These are phyloP conservation scores for Colletotrichum sp. DNA, from an alignment of 2,329 filamentous ascomycete genomes.

Conservation along the genomic window DNA sequence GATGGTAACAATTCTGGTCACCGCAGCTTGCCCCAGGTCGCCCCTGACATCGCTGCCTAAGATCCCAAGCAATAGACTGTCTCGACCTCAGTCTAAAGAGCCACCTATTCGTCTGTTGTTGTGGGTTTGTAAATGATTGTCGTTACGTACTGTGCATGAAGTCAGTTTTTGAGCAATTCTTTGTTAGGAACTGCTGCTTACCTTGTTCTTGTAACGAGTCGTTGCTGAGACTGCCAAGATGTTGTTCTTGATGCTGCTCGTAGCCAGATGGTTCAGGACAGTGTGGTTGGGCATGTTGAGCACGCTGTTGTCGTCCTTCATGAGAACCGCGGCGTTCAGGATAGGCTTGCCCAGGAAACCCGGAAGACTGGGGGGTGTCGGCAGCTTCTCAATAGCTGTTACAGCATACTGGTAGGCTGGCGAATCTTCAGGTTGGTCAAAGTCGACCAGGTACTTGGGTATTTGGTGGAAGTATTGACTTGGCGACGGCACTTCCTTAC, in stretches of 20 bases:
- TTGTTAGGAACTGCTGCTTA: conserved; percentile 38
- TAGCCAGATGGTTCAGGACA: conserved; percentile 93
- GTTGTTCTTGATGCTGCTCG: conserved; percentile 97
- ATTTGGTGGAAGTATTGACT: conserved; percentile 75
- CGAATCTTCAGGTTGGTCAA: conserved; percentile 84
- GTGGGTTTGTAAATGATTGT: conserved; percentile 98
- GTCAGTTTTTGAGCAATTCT: conserved; percentile 24
- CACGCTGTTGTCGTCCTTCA: conserved; percentile 98
- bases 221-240: conserved; percentile 95
- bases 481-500: conserved; percentile 60
- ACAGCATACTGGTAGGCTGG: conserved; percentile 76
- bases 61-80: neutral
- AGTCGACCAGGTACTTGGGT: conserved; percentile 84
- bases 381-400: conserved; percentile 77
- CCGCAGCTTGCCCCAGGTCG: neutral
- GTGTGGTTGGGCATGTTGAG: conserved; percentile 97
- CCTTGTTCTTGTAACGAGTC: conserved; percentile 97
- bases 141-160: conserved; percentile 80
- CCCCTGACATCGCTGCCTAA: neutral
- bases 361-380: conserved; percentile 83
- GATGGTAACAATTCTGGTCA: neutral
- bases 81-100: neutral
- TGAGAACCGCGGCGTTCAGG: conserved; percentile 85
- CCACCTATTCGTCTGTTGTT: conserved; percentile 52
- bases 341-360: conserved; percentile 95